Evolutionary conservation across 768 basidiomycete species (phyloP).

Genomic region (Lyophyllum decastes): DNA sequence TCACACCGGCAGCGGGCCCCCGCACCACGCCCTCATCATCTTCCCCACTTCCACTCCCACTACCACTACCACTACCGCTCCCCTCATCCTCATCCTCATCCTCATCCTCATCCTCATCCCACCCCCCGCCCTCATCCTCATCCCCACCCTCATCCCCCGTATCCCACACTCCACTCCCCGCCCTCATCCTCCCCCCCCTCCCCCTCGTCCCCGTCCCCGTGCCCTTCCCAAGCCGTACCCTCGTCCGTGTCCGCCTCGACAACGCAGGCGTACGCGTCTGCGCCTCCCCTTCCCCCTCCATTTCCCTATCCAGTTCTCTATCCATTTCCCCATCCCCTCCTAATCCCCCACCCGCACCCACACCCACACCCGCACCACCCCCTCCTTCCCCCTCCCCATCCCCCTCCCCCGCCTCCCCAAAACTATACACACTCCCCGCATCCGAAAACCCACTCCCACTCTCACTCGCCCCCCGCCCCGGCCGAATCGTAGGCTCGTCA

Average conservation of each 20-base stretch:
- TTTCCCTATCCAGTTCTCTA: too few relatives aligned
- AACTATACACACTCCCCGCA: constrained; percentile 21
- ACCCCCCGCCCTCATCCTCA: constrained; percentile 28
- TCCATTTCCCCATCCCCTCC: too few relatives aligned
- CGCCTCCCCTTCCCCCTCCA: too few relatives aligned
- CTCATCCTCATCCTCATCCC: constrained; percentile 25
- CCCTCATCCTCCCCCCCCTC: constrained; percentile 17
- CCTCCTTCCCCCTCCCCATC: constrained; percentile 1
- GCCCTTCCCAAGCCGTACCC: background rate
- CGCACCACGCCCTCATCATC: background rate
- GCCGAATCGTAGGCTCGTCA: constrained; percentile 82
- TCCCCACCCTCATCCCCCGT: constrained; percentile 33
- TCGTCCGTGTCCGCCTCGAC: too few relatives aligned
- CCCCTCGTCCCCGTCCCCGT: constrained; percentile 17
- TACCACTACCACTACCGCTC: background rate
- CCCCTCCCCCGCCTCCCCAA: constrained; percentile 5
- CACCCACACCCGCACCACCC: background rate
- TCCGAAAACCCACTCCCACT: constrained; percentile 19
- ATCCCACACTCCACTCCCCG: constrained; percentile 21
- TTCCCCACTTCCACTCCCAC: background rate
- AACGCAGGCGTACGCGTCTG: too few relatives aligned
- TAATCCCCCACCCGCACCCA: too few relatives aligned
- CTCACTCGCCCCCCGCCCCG: constrained; percentile 23
- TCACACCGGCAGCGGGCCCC: too few relatives aligned
- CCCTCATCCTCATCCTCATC: constrained; percentile 18